Evolutionary conservation across 257 asterid species (phyloP), one percentile per base, ranked within the genome.

Genomic region (Solanum bulbocastanum): DNA sequence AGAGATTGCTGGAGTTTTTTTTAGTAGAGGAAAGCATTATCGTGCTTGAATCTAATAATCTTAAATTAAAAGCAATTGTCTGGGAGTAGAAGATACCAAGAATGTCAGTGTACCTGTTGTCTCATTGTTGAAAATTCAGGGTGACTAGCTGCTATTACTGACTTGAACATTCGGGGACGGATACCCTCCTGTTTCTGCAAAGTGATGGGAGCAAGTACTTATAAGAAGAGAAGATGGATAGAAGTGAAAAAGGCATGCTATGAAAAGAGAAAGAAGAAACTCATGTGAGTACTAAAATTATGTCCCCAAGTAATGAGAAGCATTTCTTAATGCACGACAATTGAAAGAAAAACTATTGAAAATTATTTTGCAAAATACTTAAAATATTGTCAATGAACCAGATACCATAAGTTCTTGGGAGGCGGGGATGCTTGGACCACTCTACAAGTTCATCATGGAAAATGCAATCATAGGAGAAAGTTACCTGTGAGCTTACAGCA

Each of bases 41-140:
- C 44, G 49, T 9, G 30, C 44, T 46, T 30, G 12, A 46, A 49
- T 52, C 42, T 27, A 18, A 30, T 81, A 81, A 81, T 81, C 85
- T 46, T 25, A 44, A 9, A 30, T 81, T 27, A 81, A 49, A 46
- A 30, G 58, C 68, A 18, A 46, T 18, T 16, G 4, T 49, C 85
- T 30, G 30, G 20, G 37, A 15, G 10, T 30, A 81, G 69, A 81
- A 30, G 42, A 30, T 81, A 75, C 87, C 74, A 27, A 87, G 52
- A 73, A 87, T 86, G 83, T 73, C 88, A 81, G 56, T 83, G 76
- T 89, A 95, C 99, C 99, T 97, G 99, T 87, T 97, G 99, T 89
- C 99, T 92, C 98, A 95, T 96, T 33, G 98, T 96, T 66, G 99
- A 97, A 92, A 97, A 97, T 89, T 97, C 99, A 88, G 99, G 98